A percentile compares a stretch with the other conserved stretches of the same genome.
phyloP scores from a whole-genome alignment of 148 eudicot genomes.

The Diospyros kaki region DNA sequence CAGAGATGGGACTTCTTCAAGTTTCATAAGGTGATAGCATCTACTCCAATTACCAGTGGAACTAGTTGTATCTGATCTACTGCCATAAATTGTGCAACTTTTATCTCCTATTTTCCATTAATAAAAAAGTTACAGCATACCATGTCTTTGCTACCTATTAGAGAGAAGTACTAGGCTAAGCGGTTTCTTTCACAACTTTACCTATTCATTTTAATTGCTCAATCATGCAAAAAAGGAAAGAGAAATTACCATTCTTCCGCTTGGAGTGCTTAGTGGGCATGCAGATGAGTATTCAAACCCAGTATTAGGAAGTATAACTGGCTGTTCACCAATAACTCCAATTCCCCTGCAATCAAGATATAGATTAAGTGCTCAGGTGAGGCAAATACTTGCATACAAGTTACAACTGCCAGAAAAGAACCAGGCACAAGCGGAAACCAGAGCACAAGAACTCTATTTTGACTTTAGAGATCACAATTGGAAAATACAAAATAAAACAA shows the following conservation, averaged over 20 bases:
- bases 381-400: not conserved
- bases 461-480: not conserved
- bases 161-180: not conserved
- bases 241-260: conserved; percentile 79
- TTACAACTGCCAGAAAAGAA: not conserved
- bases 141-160: not conserved
- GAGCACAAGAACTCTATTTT: not conserved
- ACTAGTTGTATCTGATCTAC: not conserved
- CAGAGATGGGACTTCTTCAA: not conserved
- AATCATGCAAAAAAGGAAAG: conserved; percentile 3
- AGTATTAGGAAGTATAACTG: conserved; percentile 90
- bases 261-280: conserved; percentile 82
- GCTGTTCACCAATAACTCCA: conserved; percentile 97
- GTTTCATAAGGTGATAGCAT: not conserved
- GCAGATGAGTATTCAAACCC: conserved; percentile 98
- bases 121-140: not conserved
- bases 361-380: not conserved
- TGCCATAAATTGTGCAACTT: not conserved
- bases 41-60: not conserved
- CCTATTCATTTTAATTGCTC: not conserved
- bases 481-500: not conserved
- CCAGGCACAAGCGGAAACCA: not conserved
- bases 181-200: not conserved
- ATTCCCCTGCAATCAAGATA: conserved; percentile 55
- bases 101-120: not conserved